Evolutionary conservation across 768 basidiomycete genomes (phyloP).

Genomic region (Russula abietina): DNA sequence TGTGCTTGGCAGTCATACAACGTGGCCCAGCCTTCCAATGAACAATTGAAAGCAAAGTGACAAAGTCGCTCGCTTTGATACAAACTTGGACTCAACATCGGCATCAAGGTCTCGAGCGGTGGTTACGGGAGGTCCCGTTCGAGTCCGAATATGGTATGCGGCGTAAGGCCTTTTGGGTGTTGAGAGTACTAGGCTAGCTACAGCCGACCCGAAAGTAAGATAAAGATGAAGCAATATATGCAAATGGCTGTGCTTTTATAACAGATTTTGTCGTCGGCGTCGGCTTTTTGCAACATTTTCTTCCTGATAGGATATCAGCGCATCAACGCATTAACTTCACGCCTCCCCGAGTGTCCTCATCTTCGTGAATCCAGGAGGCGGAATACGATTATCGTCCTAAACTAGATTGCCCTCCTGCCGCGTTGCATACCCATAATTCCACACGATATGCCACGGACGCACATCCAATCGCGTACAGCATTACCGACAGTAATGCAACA

Average conservation of each 20-base stretch:
- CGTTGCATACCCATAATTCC: conserved; percentile 34
- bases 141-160: too few species aligned
- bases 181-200: too few species aligned
- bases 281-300: too few species aligned
- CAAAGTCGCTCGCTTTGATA: conserved; percentile 63
- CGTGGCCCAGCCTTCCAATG: conserved; percentile 48
- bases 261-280: too few species aligned
- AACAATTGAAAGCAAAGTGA: too few species aligned
- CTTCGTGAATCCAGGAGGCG: background rate
- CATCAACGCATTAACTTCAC: too few species aligned
- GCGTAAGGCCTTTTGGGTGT: too few species aligned
- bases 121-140: conserved; percentile 35
- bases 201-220: too few species aligned
- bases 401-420: conserved; percentile 33
- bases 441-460: conserved; percentile 32
- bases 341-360: conserved; percentile 29
- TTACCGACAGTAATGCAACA: too few species aligned
- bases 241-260: too few species aligned
- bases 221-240: too few species aligned
- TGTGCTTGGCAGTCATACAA: conserved; percentile 32
- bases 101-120: conserved; percentile 45
- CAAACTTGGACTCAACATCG: conserved; percentile 62
- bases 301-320: too few species aligned
- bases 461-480: conserved; percentile 48
- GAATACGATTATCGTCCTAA: conserved; percentile 13